phyloP scores from a whole-genome alignment of 148 eudicot species.

The Fagopyrum tataricum region DNA sequence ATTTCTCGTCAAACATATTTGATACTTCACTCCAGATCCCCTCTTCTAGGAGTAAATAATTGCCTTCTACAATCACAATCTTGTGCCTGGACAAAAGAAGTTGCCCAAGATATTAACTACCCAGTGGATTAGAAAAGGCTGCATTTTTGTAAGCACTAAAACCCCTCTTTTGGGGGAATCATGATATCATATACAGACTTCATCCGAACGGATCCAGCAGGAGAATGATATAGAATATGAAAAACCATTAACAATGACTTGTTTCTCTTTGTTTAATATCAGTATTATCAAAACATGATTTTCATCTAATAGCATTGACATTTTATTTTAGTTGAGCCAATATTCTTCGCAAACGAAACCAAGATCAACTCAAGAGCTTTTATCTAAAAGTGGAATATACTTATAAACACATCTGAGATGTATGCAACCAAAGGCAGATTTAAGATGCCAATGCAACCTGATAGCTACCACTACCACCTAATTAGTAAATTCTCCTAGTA shows the following conservation, averaged over 20 bases:
- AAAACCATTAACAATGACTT: neutral
- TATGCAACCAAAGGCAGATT: too few relatives aligned
- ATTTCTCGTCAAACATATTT: constrained; percentile 72
- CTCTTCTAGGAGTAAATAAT: constrained; percentile 75
- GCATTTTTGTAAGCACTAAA: too few relatives aligned
- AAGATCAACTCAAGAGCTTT: neutral
- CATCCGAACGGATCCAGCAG: neutral
- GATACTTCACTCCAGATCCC: constrained; percentile 80
- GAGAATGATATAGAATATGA: neutral
- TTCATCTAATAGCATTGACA: neutral
- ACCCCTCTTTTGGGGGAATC: neutral
- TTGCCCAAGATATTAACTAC: neutral
- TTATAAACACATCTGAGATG: too few relatives aligned
- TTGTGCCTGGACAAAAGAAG: constrained; percentile 54
- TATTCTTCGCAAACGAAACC: neutral
- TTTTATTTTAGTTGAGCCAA: neutral
- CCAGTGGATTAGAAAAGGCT: neutral
- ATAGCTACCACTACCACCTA: too few relatives aligned
- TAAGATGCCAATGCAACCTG: too few relatives aligned
- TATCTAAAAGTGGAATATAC: neutral
- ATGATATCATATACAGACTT: neutral
- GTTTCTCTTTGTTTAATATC: neutral
- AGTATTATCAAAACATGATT: neutral
- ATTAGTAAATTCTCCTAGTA: neutral
- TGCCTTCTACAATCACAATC: constrained; percentile 90